phyloP scores from a whole-genome alignment of 176 grass and related monocot species.

The Luzula sylvatica region DNA sequence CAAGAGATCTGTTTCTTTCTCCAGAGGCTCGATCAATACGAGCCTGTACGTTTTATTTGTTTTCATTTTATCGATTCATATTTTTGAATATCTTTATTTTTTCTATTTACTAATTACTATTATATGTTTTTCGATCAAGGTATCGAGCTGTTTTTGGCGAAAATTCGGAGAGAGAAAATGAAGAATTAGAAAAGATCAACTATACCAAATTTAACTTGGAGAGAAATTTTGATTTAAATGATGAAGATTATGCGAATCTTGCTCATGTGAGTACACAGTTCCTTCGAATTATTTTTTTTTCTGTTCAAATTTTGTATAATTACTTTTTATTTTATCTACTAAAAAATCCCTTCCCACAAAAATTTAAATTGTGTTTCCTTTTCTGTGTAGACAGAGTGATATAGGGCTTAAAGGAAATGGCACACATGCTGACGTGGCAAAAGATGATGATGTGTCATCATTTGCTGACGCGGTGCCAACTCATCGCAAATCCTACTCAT shows the following conservation, averaged over 20 bases:
- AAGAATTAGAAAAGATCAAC: constrained; percentile 29
- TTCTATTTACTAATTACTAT: too few species aligned
- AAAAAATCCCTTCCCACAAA: background rate
- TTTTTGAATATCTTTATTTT: too few species aligned
- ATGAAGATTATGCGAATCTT: constrained; percentile 34
- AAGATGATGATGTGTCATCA: constrained; percentile 13
- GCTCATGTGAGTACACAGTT: constrained; percentile 71
- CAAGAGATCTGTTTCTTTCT: constrained; percentile 41
- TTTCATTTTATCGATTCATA: background rate
- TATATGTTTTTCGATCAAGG: constrained; percentile 28
- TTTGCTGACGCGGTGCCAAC: constrained; percentile 25
- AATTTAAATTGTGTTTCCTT: constrained; percentile 28
- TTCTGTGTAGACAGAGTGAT: constrained; percentile 99
- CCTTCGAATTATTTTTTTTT: constrained; percentile 8
- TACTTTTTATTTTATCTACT: too few species aligned
- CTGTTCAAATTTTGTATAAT: too few species aligned
- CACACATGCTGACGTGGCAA: constrained; percentile 20
- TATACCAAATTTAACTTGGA: constrained; percentile 22
- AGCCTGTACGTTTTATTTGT: constrained; percentile 38
- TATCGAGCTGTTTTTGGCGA: constrained; percentile 80
- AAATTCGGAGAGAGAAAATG: constrained; percentile 28
- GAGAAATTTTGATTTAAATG: constrained; percentile 27
- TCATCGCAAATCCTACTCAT: constrained; percentile 59
- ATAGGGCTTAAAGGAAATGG: constrained; percentile 49
- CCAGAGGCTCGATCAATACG: constrained; percentile 50